Base-by-base conservation (phyloP, 2,329 filamentous ascomycete genomes). In the Fusarium duplospermum region DNA sequence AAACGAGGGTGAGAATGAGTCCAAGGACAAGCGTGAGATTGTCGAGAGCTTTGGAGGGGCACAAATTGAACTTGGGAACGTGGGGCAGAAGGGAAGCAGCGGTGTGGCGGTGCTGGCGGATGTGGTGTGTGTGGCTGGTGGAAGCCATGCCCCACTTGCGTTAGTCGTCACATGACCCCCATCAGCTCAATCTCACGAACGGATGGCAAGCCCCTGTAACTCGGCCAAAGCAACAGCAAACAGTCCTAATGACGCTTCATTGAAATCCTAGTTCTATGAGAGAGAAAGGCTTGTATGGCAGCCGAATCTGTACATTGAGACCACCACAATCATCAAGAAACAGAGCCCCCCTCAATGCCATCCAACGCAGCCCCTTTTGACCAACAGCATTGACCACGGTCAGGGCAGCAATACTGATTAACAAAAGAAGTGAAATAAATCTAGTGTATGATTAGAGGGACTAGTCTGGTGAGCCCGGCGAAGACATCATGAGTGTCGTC, bases 1-100 rank as follows among this genome's bases (percentile, higher is more conserved):
- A 33, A 33, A 73, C 35, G 64, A 45, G 64, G 70, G 54, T 70
- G 67, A 65, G 36, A 56, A 59, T 54, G 62, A 61, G 61, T 31
- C 58, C 42, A 66, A 52, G 33, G 40, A 40, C 56, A 64, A 70
- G 66, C 62, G 70, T 70, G 60, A 70, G 68, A 75, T 70, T 62
- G 70, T 52, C 66, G 36, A 59, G 38, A 45, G 58, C 61, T 36
- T 66, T 76, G 74, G 74, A 73, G 74, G 72, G 74, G 68, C 72
- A 63, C 70, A 70, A 76, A 71, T 69, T 73, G 66, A 71, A 66
- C 33, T 47, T 47, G 10, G 13, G 20, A 36, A 38, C 33, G 74
- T 75, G 74, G 74, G 74, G 76, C 65, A 58, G 7, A 60, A 20
- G 18, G 27, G 47, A 54, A 31, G 47, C 27, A 31, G 18, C 24